Evolutionary conservation across 78 protist species (phyloP), one percentile per base, ranked within the genome.

Genomic region (slime mould (Dictyostelium discoideum)): DNA sequence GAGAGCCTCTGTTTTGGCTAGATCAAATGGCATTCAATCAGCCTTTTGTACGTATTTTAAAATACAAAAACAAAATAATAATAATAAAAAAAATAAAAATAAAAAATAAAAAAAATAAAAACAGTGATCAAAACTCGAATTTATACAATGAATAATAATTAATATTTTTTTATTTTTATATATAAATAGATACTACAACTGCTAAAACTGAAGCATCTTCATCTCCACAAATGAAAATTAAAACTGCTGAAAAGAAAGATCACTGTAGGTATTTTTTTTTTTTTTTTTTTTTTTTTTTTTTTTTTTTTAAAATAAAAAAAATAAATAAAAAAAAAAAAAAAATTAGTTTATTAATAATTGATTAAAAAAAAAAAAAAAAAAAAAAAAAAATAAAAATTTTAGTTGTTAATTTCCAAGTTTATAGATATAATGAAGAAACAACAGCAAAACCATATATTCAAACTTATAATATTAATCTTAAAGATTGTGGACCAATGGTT

Each of bases 401-500:
- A 54, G 65, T 85, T 50, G 94, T 95, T 11, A 57, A 84, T 16
- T 78, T 95, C 69, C 72, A 87, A 32, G 76, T 95, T 85, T 95
- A 86, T 83, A 86, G 97, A 81, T 95, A 90, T 88, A 89, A 87
- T 63, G 98, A 96, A 60, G 85, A 85, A 74, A 69, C 94, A 24
- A 87, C 92, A 10, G 96, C 54, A 37, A 97, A 93, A 87, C 97
- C 98, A 72, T 90, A 88, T 29, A 72, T 96, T 87, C 98, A 97
- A 92, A 26, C 48, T 7, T 97, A 95, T 87, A 44, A 83, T 50
- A 85, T 97, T 46, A 93, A 97, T 87, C 40, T 96, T 9, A 95
- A 96, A 90, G 85, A 92, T 42, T 97, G 98, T 92, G 98, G 98
- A 26, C 98, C 98, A 46, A 98, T 98, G 99, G 90, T 98, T 50